These are phyloP conservation scores for Arthrocladium fulminans DNA, from an alignment of 2,329 filamentous ascomycete species.

Conservation along the genomic window DNA sequence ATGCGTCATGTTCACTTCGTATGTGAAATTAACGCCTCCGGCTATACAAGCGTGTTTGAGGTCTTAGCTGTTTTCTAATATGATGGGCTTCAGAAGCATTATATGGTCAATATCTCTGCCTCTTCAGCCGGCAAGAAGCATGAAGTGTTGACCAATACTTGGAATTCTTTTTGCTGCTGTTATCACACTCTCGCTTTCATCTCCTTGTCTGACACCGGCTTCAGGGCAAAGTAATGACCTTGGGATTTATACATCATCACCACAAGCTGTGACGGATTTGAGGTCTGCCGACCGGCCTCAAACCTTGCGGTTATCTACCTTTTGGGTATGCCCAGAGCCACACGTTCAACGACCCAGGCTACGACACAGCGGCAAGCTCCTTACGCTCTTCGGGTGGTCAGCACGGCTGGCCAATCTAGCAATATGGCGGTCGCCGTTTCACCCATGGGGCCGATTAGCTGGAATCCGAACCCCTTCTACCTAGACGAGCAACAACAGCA, in stretches of 20 bases:
- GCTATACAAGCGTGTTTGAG: slow-evolving; percentile 10
- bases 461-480: background rate
- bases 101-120: slow-evolving; percentile 4
- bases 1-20: slow-evolving; percentile 3
- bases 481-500: background rate
- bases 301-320: background rate
- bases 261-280: background rate
- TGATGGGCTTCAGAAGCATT: slow-evolving; percentile 2
- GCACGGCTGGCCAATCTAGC: background rate
- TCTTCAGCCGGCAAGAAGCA: background rate
- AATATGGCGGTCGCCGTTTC: slow-evolving; percentile 7
- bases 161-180: background rate
- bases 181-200: slow-evolving; percentile 5
- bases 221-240: background rate
- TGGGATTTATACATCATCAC: background rate
- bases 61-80: slow-evolving; percentile 2
- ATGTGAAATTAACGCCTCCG: slow-evolving; percentile 3
- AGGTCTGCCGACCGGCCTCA: background rate
- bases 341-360: slow-evolving; percentile 1
- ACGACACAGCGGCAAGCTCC: slow-evolving; percentile 5
- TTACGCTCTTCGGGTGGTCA: slow-evolving; percentile 2
- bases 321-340: slow-evolving; percentile 7
- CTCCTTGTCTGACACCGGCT: background rate
- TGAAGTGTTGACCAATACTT: slow-evolving; percentile 6
- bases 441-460: background rate